phyloP scores from a whole-genome alignment of 768 basidiomycete genomes.

The Ramaria sp. region DNA sequence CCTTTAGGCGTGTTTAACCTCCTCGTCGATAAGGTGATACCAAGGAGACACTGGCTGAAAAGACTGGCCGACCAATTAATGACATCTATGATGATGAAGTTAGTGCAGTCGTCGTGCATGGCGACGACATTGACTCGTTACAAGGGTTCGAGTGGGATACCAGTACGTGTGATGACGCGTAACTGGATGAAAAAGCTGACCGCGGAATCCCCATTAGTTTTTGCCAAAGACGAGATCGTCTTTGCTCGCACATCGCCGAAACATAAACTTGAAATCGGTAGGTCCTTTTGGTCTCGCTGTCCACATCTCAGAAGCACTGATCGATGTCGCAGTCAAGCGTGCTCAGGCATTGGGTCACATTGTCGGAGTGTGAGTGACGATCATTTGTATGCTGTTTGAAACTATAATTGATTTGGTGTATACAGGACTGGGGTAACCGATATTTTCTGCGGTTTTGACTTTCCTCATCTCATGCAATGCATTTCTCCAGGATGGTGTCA shows the following conservation, averaged over 20 bases:
- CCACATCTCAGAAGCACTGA: neutral
- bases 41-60: constrained; percentile 45
- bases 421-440: constrained; percentile 36
- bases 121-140: constrained; percentile 53
- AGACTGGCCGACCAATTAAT: constrained; percentile 42
- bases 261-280: constrained; percentile 65
- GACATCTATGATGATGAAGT: constrained; percentile 63
- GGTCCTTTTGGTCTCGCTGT: constrained; percentile 10
- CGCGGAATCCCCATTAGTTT: constrained; percentile 31
- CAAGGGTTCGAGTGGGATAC: constrained; percentile 71
- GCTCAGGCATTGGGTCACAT: constrained; percentile 63
- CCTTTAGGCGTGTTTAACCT: neutral
- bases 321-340: constrained; percentile 40
- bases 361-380: constrained; percentile 50
- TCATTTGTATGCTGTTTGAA: neutral
- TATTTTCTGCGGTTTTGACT: neutral
- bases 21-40: constrained; percentile 36
- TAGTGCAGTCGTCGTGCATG: constrained; percentile 54
- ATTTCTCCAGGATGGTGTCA: constrained; percentile 45
- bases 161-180: constrained; percentile 27
- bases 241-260: constrained; percentile 65
- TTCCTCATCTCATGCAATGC: neutral
- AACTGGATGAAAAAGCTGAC: neutral
- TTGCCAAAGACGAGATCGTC: constrained; percentile 58
- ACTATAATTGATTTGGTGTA: neutral